Base-by-base conservation (phyloP, 495 filamentous ascomycete genomes). In the Saxophila tyrrhenica region DNA sequence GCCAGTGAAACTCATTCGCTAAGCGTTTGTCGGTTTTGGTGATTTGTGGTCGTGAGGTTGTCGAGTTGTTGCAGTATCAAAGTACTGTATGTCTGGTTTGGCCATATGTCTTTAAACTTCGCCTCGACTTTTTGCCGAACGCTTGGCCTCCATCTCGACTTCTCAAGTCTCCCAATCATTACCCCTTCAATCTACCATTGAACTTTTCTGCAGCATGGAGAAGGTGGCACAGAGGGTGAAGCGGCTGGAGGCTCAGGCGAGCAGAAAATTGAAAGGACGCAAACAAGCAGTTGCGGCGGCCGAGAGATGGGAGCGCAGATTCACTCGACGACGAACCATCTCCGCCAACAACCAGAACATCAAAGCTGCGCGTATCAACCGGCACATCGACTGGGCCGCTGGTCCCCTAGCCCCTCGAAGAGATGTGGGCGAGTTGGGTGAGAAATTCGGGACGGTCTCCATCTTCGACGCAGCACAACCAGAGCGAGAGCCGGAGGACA, bases 401-500 rank as follows among this genome's bases (percentile, higher is more conserved):
- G 89, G 89, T 1, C 76, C 82, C 2, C 63, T 95, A 43, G 85
- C 86, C 0, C 89, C 89, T 0, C 77, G 79, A 57, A 75, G 81
- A 52, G 82, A 92, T 70, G 68, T 78, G 32, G 78, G 81, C 50
- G 60, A 69, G n/a, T 56, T 69, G 25, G 66, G 61, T 2, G 68
- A 67, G 16, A 66, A 41, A 1, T 80, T 72, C 42, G 83, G 83
- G 47, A 69, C 77, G 38, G 62, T 82, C 50, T 65, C 73, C 54
- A 54, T 73, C 41, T 48, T 60, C 17, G 55, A 71, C 20, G 47
- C 76, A 54, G 58, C 68, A 35, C 62, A 64, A 21, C 65, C 70
- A 17, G 57, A 64, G 35, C 59, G 77, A 39, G 70, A 70, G 22
- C 55, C 70, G 53, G 65, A 75, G 49, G 58, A 70, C 42, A 80